These are phyloP conservation scores for Asterella californica DNA, from an alignment of 225 moss, liverwort and hornwort genomes.

Conservation along the genomic window DNA sequence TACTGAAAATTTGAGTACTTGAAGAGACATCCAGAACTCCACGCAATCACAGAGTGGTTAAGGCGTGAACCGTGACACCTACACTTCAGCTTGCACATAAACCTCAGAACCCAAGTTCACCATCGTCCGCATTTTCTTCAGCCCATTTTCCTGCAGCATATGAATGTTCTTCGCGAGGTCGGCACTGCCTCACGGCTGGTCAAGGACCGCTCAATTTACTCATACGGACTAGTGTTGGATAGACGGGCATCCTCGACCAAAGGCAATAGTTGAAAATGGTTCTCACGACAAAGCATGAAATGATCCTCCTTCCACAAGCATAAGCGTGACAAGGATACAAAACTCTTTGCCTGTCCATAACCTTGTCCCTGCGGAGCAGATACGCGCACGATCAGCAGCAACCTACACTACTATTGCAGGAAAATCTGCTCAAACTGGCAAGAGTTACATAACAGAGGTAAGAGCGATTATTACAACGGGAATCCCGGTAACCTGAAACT, in stretches of 20 bases:
- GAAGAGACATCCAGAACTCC: background rate
- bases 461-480: too few relatives aligned
- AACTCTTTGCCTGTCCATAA: slow-evolving; percentile 32
- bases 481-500: background rate
- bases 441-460: too few relatives aligned
- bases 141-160: slow-evolving; percentile 64
- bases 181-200: slow-evolving; percentile 20
- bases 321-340: slow-evolving; percentile 33
- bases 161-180: slow-evolving; percentile 81
- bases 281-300: background rate
- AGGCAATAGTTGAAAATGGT: background rate
- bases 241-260: background rate
- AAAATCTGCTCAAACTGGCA: background rate
- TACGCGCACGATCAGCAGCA: background rate
- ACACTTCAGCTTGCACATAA: slow-evolving; percentile 87
- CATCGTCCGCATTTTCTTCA: slow-evolving; percentile 72
- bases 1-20: background rate
- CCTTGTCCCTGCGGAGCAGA: slow-evolving; percentile 38
- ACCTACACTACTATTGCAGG: background rate
- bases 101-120: slow-evolving; percentile 89
- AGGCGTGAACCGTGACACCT: background rate
- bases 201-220: slow-evolving; percentile 4
- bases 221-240: background rate
- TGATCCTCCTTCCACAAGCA: background rate
- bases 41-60: background rate